Conservation (phyloP, 306 rosid genomes). For the Casuarina equisetifolia region DNA sequence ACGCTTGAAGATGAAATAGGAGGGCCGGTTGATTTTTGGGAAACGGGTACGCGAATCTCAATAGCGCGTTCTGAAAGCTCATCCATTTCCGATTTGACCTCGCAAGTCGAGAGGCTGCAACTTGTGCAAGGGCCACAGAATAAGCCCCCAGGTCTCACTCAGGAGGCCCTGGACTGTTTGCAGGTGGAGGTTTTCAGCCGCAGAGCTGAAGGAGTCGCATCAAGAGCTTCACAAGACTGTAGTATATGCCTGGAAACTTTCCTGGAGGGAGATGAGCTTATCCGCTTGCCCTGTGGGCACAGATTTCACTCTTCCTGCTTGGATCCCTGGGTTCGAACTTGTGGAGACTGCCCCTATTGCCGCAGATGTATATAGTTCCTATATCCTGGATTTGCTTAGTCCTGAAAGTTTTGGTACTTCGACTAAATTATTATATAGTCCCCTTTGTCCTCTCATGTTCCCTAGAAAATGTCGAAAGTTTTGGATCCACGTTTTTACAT, state of each 20-base stretch:
- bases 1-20: slow-evolving; percentile 18
- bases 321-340: slow-evolving; percentile 72
- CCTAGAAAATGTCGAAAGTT: background rate
- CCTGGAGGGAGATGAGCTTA: slow-evolving; percentile 57
- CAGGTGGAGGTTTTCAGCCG: slow-evolving; percentile 47
- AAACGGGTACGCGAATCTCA: slow-evolving; percentile 37
- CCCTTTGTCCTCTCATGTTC: slow-evolving; percentile 4
- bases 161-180: slow-evolving; percentile 61
- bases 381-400: slow-evolving; percentile 2
- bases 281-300: slow-evolving; percentile 70
- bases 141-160: slow-evolving; percentile 77
- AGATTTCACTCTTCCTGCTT: slow-evolving; percentile 72
- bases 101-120: slow-evolving; percentile 48
- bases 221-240: slow-evolving; percentile 54
- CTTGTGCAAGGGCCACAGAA: slow-evolving; percentile 39
- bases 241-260: slow-evolving; percentile 85
- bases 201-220: slow-evolving; percentile 24
- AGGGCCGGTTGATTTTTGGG: slow-evolving; percentile 24
- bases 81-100: slow-evolving; percentile 39
- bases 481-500: background rate
- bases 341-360: slow-evolving; percentile 87
- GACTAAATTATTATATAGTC: background rate
- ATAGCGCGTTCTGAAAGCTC: slow-evolving; percentile 30
- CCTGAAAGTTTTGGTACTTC: slow-evolving; percentile 20
- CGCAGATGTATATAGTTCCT: slow-evolving; percentile 46